Evolutionary conservation across 2,329 filamentous ascomycete genomes (phyloP).

Genomic region (Pseudocercospora ulei): DNA sequence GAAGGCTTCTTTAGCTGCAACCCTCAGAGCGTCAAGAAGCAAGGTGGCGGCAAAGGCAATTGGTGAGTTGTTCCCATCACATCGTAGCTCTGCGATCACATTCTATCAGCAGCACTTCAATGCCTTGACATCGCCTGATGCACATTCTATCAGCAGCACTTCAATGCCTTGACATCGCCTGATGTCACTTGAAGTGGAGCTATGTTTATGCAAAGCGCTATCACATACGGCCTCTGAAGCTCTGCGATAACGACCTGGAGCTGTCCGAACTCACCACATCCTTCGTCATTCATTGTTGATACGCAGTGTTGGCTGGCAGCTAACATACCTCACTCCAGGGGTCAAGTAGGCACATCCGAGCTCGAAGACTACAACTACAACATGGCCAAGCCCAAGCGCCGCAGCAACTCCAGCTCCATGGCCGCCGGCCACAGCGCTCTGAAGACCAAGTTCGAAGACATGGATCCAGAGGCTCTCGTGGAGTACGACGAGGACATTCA

Average conservation of each 20-base stretch:
- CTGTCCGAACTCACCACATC: not conserved
- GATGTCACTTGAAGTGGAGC: slow-evolving; percentile 5
- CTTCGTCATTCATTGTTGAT: not conserved
- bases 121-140: slow-evolving; percentile 8
- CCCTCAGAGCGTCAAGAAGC: slow-evolving; percentile 94
- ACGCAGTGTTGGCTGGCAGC: slow-evolving; percentile 1
- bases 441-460: slow-evolving; percentile 93
- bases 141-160: slow-evolving; percentile 13
- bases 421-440: slow-evolving; percentile 63
- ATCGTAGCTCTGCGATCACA: slow-evolving; percentile 12
- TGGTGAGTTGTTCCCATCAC: slow-evolving; percentile 54
- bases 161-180: slow-evolving; percentile 9
- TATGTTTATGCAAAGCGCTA: not conserved
- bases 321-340: slow-evolving; percentile 48
- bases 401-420: slow-evolving; percentile 78
- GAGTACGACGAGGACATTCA: slow-evolving; percentile 65
- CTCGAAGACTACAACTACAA: slow-evolving; percentile 74
- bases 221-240: not conserved
- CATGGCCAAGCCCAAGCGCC: slow-evolving; percentile 75
- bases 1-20: slow-evolving; percentile 68
- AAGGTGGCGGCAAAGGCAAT: slow-evolving; percentile 83
- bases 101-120: slow-evolving; percentile 12
- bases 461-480: slow-evolving; percentile 83
- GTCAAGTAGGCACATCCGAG: slow-evolving; percentile 65
- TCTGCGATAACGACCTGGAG: not conserved